phyloP scores from a whole-genome alignment of 768 basidiomycete species.

The Rhizopogon vinicolor region DNA sequence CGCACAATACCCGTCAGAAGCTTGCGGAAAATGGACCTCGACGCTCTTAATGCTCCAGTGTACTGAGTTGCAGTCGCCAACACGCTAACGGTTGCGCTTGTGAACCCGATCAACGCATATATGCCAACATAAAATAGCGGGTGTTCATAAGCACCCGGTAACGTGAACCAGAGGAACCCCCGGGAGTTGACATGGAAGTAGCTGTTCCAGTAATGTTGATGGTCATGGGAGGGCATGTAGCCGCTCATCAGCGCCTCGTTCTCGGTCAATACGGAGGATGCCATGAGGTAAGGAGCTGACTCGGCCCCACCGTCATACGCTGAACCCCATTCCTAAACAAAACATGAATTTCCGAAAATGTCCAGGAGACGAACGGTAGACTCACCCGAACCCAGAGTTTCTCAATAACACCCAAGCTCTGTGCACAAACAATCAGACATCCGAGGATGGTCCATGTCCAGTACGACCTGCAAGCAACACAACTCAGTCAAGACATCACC shows the following conservation, averaged over 20 bases:
- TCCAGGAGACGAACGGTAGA: not conserved
- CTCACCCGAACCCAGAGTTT: slow-evolving; percentile 27
- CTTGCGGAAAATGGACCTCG: slow-evolving; percentile 36
- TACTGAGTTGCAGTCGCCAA: slow-evolving; percentile 49
- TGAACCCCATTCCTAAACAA: slow-evolving; percentile 22
- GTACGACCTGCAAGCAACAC: slow-evolving; percentile 19
- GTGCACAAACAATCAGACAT: slow-evolving; percentile 18
- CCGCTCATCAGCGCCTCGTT: slow-evolving; percentile 25
- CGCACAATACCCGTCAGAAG: slow-evolving; percentile 67
- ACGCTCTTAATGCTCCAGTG: slow-evolving; percentile 42
- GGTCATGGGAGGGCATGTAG: slow-evolving; percentile 15
- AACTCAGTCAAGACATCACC: not conserved
- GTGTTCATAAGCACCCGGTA: slow-evolving; percentile 50
- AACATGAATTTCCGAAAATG: not conserved
- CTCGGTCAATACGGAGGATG: slow-evolving; percentile 18
- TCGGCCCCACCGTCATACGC: slow-evolving; percentile 12
- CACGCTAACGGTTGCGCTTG: slow-evolving; percentile 42
- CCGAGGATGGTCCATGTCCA: slow-evolving; percentile 24
- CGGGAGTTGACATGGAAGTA: slow-evolving; percentile 11
- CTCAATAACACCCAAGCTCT: slow-evolving; percentile 21
- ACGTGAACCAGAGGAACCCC: slow-evolving; percentile 12
- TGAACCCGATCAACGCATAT: slow-evolving; percentile 58
- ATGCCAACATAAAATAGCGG: slow-evolving; percentile 71
- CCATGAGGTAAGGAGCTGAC: slow-evolving; percentile 10
- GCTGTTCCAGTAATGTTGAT: slow-evolving; percentile 11